Evolutionary conservation across 768 basidiomycete genomes (phyloP).

Genomic region (Boletus rubescentipes): DNA sequence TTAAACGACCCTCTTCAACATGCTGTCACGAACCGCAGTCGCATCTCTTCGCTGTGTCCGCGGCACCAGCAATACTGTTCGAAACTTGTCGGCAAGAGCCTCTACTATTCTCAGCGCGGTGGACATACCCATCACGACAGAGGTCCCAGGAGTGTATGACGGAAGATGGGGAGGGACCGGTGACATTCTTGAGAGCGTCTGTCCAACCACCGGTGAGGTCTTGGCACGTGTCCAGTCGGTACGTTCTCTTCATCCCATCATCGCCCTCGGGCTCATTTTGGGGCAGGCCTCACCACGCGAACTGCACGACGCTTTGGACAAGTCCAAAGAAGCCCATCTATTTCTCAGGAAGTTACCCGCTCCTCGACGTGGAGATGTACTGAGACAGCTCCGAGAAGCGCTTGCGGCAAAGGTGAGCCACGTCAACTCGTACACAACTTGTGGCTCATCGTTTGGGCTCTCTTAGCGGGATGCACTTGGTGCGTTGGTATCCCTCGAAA

Average conservation of each 20-base stretch:
- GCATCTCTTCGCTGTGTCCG: slow-evolving; percentile 8
- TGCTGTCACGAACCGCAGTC: slow-evolving; percentile 25
- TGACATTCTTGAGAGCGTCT: slow-evolving; percentile 64
- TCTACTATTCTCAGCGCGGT: slow-evolving; percentile 63
- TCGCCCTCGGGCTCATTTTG: slow-evolving; percentile 11
- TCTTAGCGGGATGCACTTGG: slow-evolving; percentile 73
- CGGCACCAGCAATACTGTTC: slow-evolving; percentile 26
- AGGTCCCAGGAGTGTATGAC: slow-evolving; percentile 76
- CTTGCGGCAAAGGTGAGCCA: slow-evolving; percentile 66
- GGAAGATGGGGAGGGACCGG: slow-evolving; percentile 80
- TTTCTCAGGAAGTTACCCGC: slow-evolving; percentile 77
- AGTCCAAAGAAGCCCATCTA: slow-evolving; percentile 70
- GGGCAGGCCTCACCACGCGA: slow-evolving; percentile 69
- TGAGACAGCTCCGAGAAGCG: slow-evolving; percentile 85
- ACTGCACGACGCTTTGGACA: slow-evolving; percentile 63
- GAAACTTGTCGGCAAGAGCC: slow-evolving; percentile 67
- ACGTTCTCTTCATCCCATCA: slow-evolving; percentile 24
- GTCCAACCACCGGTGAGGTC: slow-evolving; percentile 86
- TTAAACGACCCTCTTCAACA: not conserved
- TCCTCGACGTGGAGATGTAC: slow-evolving; percentile 83
- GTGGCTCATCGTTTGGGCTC: slow-evolving; percentile 10
- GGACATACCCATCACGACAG: slow-evolving; percentile 54
- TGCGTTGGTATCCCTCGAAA: slow-evolving; percentile 80
- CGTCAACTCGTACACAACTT: not conserved
- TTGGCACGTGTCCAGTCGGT: slow-evolving; percentile 75